Base-by-base conservation (phyloP, 108 stramenopile species). In the Cafeteria roenbergensis region DNA sequence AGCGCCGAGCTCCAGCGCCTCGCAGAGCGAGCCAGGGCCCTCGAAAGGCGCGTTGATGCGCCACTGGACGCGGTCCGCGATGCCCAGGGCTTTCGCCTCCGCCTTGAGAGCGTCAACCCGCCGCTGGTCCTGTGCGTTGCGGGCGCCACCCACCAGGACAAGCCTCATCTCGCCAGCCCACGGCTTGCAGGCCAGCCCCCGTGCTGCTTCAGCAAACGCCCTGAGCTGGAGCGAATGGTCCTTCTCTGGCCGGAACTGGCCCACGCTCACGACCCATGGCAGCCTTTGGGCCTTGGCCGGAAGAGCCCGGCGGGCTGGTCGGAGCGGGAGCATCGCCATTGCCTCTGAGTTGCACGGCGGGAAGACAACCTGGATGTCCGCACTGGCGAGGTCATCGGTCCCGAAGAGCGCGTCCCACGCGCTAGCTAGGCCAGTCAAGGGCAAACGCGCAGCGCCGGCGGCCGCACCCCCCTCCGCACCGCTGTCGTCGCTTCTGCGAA, bases 191-290 rank as follows among this genome's bases (percentile, higher is more conserved):
- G 26, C 36, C 1, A 50, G 20, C 2, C 54, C 50, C 2, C 0
- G 26, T 22, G 34, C 26, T 9, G n/a, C 0, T 0, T 58, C 24
- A 2, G 51, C 62, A 9, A 69, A 71, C 21, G 77, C 69, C 28
- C 34, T 34, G 36, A 99, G 71, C 74, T 99, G 97, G 0, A 94
- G 77, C 2, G 51, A 33, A 65, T 96, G 94, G 71, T 95, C 87
- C 75, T 99, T 99, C 78, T 99, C 97, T 6, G 97, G 97, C 56
- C 97, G 80, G 73, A 99, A 99, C 65, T 99, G 97, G 12, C 91
- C 97, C 31, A 99, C 90, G 0, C 85, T 87, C 8, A 95, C 48
- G 55, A 94, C 80, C 32, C 85, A 71, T 34, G 71, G 71, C 29
- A 70, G 68, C 34, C 78, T 75, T 66, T 80, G 60, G 51, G 77